phyloP scores from a whole-genome alignment of 768 basidiomycete genomes.

The Mycena vitilis region DNA sequence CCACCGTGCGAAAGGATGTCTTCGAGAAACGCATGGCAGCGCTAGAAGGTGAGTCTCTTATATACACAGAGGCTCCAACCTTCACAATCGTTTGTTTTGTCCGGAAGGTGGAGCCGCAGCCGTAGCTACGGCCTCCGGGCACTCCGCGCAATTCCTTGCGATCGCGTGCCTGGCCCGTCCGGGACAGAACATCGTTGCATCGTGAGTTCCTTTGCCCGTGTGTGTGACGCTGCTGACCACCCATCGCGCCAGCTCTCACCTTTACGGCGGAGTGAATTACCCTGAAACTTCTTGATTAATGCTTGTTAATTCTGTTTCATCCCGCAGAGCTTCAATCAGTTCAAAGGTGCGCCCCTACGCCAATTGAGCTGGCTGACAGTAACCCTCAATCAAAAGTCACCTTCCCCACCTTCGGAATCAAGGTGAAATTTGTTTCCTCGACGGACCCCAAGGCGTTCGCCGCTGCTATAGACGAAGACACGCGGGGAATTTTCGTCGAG shows the following conservation, averaged over 20 bases:
- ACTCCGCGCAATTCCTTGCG: conserved; percentile 82
- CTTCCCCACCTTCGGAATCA: conserved; percentile 76
- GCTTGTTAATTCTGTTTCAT: background rate
- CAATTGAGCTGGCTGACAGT: background rate
- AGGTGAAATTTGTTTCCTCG: conserved; percentile 70
- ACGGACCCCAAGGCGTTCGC: conserved; percentile 68
- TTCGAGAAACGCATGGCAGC: conserved; percentile 85
- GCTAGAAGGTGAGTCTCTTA: conserved; percentile 56
- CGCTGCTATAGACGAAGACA: conserved; percentile 79
- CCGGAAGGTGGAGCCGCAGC: conserved; percentile 72
- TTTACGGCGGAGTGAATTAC: conserved; percentile 75
- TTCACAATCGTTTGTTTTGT: too few relatives aligned
- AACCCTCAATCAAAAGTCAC: conserved; percentile 54
- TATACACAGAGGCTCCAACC: too few relatives aligned
- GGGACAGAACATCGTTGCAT: conserved; percentile 85
- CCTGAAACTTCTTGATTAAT: too few relatives aligned
- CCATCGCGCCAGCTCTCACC: conserved; percentile 56
- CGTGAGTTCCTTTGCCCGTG: conserved; percentile 53
- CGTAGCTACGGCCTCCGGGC: conserved; percentile 79
- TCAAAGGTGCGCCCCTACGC: conserved; percentile 58
- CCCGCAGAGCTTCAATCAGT: conserved; percentile 74
- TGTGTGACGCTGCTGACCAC: background rate
- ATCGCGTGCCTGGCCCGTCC: conserved; percentile 67
- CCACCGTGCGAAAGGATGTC: conserved; percentile 61
- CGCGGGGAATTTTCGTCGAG: conserved; percentile 82